Evolutionary conservation across 129 eudicot genomes (phyloP).

Genomic region (Cynara cardunculus): DNA sequence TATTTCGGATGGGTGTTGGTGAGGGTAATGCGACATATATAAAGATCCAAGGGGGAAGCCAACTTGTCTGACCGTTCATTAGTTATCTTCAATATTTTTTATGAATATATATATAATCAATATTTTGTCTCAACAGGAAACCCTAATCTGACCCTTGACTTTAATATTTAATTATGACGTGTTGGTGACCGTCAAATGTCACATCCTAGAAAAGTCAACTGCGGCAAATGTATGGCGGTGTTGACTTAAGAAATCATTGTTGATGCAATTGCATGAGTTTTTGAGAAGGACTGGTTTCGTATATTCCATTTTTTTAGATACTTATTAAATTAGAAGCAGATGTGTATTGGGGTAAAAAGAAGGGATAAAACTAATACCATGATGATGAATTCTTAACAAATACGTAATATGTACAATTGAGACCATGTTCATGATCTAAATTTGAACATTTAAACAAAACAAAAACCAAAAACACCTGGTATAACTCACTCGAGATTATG

Average conservation of each 20-base stretch:
- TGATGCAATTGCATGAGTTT: conserved; percentile 8
- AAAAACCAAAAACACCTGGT: background rate
- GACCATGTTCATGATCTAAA: background rate
- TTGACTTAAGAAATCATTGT: background rate
- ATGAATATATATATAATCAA: background rate
- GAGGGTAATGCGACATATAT: background rate
- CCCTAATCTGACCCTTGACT: conserved; percentile 16
- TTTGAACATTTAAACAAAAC: background rate
- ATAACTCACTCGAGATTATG: too few relatives aligned
- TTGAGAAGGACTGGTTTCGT: conserved; percentile 17
- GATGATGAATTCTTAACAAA: background rate
- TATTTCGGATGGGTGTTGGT: background rate
- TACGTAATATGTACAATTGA: background rate
- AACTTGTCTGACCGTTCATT: background rate
- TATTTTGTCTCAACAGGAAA: background rate
- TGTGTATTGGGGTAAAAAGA: background rate
- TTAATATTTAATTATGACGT: background rate
- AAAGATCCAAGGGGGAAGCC: background rate
- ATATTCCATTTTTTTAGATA: background rate
- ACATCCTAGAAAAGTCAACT: conserved; percentile 27
- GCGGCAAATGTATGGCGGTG: conserved; percentile 11
- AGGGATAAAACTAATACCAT: background rate
- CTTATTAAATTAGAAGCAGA: background rate
- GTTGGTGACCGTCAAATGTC: conserved; percentile 19
- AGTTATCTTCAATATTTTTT: background rate